phyloP scores from a whole-genome alignment of 148 eudicot species.

The Cornus kousa region DNA sequence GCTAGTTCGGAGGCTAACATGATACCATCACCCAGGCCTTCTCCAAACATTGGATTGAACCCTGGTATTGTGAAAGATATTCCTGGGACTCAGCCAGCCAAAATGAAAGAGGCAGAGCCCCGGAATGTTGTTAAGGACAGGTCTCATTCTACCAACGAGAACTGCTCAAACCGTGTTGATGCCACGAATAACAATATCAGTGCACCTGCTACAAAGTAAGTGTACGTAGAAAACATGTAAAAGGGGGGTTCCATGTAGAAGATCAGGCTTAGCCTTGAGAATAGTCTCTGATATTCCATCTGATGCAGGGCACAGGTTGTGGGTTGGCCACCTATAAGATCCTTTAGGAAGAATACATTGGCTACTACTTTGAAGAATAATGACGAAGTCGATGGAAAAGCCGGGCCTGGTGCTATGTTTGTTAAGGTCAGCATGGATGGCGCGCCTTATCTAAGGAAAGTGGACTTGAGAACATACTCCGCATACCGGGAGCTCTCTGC shows the following conservation, averaged over 20 bases:
- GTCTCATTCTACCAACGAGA: conserved; percentile 25
- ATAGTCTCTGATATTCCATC: conserved; percentile 6
- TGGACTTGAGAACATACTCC: conserved; percentile 50
- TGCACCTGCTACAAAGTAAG: conserved; percentile 49
- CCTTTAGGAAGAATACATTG: conserved; percentile 50
- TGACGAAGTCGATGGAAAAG: conserved; percentile 32
- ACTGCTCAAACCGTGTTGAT: conserved; percentile 14
- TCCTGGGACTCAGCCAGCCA: conserved; percentile 18
- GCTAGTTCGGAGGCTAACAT: conserved; percentile 23
- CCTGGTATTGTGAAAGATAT: conserved; percentile 22
- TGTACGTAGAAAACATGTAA: conserved; percentile 2
- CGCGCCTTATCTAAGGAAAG: conserved; percentile 68
- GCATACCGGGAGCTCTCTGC: conserved; percentile 55
- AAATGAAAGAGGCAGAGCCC: conserved; percentile 27
- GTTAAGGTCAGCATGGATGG: conserved; percentile 88
- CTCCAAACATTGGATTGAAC: conserved; percentile 27
- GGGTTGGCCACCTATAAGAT: conserved; percentile 68
- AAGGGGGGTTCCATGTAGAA: not conserved
- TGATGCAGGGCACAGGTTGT: conserved; percentile 51
- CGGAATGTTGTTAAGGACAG: conserved; percentile 28
- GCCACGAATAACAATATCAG: conserved; percentile 24
- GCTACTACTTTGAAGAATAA: conserved; percentile 31
- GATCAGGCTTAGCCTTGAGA: conserved; percentile 1
- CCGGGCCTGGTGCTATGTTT: conserved; percentile 36
- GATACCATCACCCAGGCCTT: conserved; percentile 25